Percentiles rank a stretch among this genome's conserved stretches.
Evolutionary conservation across 192 early-diverging fungal species (phyloP).

Genomic region (Lobulomyces angularis): DNA sequence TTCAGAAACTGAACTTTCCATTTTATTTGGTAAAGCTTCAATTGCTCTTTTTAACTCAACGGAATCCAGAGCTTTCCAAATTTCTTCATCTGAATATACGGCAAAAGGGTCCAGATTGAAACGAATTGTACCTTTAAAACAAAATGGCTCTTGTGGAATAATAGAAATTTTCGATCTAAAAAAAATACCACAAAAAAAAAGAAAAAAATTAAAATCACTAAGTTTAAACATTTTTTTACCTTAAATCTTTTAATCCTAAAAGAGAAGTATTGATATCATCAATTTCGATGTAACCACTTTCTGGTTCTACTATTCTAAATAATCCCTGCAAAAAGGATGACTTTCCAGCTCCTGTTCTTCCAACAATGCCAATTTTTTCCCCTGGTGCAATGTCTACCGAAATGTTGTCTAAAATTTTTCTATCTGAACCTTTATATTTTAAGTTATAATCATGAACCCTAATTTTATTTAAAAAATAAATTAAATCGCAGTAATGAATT

Average conservation of each 20-base stretch:
- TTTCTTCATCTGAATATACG: slow-evolving; percentile 42
- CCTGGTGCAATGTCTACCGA: slow-evolving; percentile 18
- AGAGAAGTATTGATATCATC: slow-evolving; percentile 52
- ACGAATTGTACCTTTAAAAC: slow-evolving; percentile 59
- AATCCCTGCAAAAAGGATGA: slow-evolving; percentile 49
- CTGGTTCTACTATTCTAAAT: slow-evolving; percentile 44
- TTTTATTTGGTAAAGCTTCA: slow-evolving; percentile 4
- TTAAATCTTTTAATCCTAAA: slow-evolving; percentile 43
- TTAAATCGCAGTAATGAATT: too few relatives aligned
- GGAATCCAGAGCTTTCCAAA: slow-evolving; percentile 49
- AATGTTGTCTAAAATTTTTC: slow-evolving; percentile 36
- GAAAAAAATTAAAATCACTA: background rate
- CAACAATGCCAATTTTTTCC: slow-evolving; percentile 50
- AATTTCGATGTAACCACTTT: slow-evolving; percentile 41
- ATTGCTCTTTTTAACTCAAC: slow-evolving; percentile 34
- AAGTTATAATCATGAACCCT: too few relatives aligned
- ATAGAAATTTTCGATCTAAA: slow-evolving; percentile 63
- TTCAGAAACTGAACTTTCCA: slow-evolving; percentile 75
- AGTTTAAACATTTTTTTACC: too few relatives aligned
- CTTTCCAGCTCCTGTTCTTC: slow-evolving; percentile 62
- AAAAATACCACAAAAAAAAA: too few relatives aligned
- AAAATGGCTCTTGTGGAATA: slow-evolving; percentile 76
- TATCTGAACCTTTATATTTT: too few relatives aligned
- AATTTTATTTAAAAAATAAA: too few relatives aligned
- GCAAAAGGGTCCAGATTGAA: slow-evolving; percentile 78